Evolutionary conservation across 306 rosid genomes (phyloP).

Genomic region (Benincasa hispida): DNA sequence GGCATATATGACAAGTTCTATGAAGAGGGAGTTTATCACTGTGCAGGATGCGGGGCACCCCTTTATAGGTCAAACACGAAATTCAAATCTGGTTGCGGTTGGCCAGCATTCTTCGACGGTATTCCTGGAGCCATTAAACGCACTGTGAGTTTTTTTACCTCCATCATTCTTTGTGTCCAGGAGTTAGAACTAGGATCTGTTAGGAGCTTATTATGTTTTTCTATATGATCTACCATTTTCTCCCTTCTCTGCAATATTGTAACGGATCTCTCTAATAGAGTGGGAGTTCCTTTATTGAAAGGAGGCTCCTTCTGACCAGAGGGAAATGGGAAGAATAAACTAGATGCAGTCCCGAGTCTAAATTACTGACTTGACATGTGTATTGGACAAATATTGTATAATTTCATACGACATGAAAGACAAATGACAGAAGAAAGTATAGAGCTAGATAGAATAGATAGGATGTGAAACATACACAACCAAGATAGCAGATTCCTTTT

Average conservation of each 20-base stretch:
- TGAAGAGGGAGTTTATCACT: slow-evolving; percentile 56
- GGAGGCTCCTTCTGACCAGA: neutral
- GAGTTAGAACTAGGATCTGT: neutral
- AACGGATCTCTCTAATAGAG: neutral
- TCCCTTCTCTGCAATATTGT: neutral
- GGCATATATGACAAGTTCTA: slow-evolving; percentile 64
- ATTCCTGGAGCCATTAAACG: slow-evolving; percentile 65
- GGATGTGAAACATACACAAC: neutral
- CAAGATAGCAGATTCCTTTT: neutral
- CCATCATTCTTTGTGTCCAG: neutral
- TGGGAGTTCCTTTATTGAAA: neutral
- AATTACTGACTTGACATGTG: neutral
- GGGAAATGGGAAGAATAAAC: neutral
- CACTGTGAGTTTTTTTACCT: slow-evolving; percentile 20
- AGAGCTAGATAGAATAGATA: neutral
- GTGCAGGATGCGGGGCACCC: slow-evolving; percentile 53
- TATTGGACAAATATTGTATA: neutral
- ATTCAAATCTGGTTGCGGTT: slow-evolving; percentile 68
- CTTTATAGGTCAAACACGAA: slow-evolving; percentile 49
- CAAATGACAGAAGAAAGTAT: neutral
- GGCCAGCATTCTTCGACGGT: slow-evolving; percentile 78
- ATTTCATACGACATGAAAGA: neutral
- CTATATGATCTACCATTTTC: neutral
- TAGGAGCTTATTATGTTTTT: neutral
- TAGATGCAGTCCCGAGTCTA: neutral